Percentiles rank a stretch among this genome's conserved stretches.
phyloP scores from a whole-genome alignment of 108 stramenopile species.

The Epithemia pelagica region DNA sequence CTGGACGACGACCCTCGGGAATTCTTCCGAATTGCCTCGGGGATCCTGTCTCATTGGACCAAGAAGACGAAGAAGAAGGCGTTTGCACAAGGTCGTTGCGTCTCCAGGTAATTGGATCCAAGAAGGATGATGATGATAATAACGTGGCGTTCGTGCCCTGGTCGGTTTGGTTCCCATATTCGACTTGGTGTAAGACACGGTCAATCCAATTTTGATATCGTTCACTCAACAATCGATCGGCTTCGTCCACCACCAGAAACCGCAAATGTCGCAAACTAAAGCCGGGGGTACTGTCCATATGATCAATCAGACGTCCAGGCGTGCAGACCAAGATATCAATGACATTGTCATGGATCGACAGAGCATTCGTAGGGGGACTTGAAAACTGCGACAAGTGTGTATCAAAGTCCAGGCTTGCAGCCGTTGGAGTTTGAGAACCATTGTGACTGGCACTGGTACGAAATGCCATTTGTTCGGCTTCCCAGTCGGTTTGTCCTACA shows the following conservation, averaged over 20 bases:
- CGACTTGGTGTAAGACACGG: conserved; percentile 57
- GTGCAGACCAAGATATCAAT: conserved; percentile 94
- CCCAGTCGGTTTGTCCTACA: conserved; percentile 78
- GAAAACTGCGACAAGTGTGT: conserved; percentile 29
- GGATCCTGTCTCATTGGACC: neutral
- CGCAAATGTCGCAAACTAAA: conserved; percentile 88
- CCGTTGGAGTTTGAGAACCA: neutral
- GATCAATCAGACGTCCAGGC: conserved; percentile 90
- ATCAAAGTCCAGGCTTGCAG: conserved; percentile 22
- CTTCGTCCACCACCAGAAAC: conserved; percentile 93
- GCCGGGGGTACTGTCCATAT: conserved; percentile 87
- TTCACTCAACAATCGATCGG: conserved; percentile 88
- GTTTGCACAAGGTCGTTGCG: conserved; percentile 14
- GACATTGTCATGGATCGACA: conserved; percentile 25
- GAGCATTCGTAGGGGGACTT: conserved; percentile 15
- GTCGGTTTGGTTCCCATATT: conserved; percentile 29
- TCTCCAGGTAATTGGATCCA: neutral
- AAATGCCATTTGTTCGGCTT: conserved; percentile 49
- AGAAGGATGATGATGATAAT: neutral
- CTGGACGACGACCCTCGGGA: conserved; percentile 16
- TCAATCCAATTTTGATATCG: conserved; percentile 90
- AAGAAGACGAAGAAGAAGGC: conserved; percentile 1
- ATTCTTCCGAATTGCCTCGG: too few species aligned
- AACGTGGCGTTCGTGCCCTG: neutral
- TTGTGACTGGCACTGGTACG: neutral